Conservation (phyloP, 2,329 filamentous ascomycete species). For the Chaetomium sp. region DNA sequence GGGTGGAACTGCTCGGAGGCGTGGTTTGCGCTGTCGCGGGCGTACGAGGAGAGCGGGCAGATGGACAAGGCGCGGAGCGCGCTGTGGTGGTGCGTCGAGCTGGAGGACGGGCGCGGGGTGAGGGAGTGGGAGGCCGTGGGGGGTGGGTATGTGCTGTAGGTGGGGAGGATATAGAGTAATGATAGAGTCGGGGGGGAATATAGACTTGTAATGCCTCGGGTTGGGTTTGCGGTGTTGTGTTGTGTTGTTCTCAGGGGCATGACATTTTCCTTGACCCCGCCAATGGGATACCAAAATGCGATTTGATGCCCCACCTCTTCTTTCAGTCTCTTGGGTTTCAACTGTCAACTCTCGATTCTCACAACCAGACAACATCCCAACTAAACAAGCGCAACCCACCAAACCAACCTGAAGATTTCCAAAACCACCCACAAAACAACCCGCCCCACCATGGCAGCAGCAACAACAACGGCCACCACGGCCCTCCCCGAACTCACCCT, state of each 20-base stretch:
- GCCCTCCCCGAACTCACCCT: conserved; percentile 70
- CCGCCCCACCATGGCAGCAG: conserved; percentile 3
- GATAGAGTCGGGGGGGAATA: background rate
- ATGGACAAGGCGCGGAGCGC: conserved; percentile 86
- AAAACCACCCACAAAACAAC: background rate
- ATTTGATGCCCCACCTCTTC: background rate
- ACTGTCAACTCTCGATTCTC: background rate
- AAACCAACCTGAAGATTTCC: background rate
- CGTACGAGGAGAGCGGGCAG: conserved; percentile 85
- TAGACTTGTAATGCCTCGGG: background rate
- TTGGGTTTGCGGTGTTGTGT: background rate
- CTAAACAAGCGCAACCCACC: background rate
- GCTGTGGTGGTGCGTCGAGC: conserved; percentile 95
- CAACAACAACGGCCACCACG: conserved; percentile 17
- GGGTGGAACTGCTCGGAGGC: conserved; percentile 94
- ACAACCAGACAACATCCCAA: background rate
- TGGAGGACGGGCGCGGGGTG: conserved; percentile 82
- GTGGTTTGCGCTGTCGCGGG: conserved; percentile 85
- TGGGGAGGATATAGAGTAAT: conserved; percentile 1
- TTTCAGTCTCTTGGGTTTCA: background rate
- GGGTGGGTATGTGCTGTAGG: conserved; percentile 65
- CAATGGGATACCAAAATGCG: background rate
- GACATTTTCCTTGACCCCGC: background rate
- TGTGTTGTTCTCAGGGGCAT: background rate
- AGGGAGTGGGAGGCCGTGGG: conserved; percentile 76